Evolutionary conservation across 1,284 basidiomycete genomes (phyloP).

Genomic region (Melampsora americana): DNA sequence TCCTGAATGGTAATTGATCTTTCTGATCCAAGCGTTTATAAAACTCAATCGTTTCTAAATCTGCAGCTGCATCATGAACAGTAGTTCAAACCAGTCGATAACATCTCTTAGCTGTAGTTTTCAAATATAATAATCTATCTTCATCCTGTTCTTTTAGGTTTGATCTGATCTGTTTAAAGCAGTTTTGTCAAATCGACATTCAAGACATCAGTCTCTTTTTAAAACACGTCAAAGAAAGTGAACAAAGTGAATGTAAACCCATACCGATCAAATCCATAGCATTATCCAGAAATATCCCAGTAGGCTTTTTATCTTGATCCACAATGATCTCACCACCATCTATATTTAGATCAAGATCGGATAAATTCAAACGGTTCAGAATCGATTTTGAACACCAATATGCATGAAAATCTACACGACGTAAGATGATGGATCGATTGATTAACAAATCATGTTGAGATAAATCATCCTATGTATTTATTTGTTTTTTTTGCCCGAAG

Average conservation of each 20-base stretch:
- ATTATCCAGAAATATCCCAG: conserved; percentile 51
- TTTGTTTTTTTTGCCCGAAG: no score
- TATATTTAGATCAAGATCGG: conserved; percentile 19
- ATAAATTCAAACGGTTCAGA: conserved; percentile 45
- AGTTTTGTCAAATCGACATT: conserved; percentile 4
- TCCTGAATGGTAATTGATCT: conserved; percentile 34
- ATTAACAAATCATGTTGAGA: conserved; percentile 42
- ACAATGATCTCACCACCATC: conserved; percentile 49
- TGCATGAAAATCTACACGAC: conserved; percentile 51
- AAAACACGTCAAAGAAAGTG: background rate
- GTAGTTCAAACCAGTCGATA: conserved; percentile 38
- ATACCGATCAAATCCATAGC: conserved; percentile 50
- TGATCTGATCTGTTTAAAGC: conserved; percentile 42
- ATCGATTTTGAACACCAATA: conserved; percentile 49
- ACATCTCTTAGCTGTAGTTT: conserved; percentile 34
- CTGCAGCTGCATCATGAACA: conserved; percentile 37
- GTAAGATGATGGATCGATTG: conserved; percentile 47
- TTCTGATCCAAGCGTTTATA: conserved; percentile 32
- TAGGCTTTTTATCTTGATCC: conserved; percentile 46
- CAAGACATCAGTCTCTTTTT: background rate
- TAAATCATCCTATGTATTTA: conserved; percentile 44
- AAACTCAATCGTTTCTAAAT: conserved; percentile 28
- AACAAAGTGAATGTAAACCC: background rate
- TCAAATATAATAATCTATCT: conserved; percentile 23
- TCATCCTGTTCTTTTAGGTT: conserved; percentile 34